Evolutionary conservation across 2,329 filamentous ascomycete genomes (phyloP).

Genomic region (Clarireedia paspali): DNA sequence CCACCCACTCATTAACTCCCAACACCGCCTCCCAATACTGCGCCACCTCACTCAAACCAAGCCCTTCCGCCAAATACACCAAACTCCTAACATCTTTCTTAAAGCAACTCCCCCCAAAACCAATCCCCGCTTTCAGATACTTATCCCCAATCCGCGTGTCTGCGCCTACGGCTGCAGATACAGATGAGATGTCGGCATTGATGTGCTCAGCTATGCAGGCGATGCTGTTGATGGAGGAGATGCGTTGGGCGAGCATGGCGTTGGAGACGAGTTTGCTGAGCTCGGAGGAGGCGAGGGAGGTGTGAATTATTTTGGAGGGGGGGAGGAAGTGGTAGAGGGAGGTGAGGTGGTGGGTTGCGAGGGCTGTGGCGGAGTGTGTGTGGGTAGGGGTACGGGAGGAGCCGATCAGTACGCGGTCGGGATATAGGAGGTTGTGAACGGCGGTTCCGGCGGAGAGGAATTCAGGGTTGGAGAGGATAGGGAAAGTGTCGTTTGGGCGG

Average conservation of each 20-base stretch:
- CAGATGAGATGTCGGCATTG: conserved; percentile 67
- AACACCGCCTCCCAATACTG: conserved; percentile 70
- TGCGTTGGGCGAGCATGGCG: conserved; percentile 71
- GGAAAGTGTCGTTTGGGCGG: conserved; percentile 58
- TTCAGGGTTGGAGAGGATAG: conserved; percentile 75
- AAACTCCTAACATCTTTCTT: conserved; percentile 72
- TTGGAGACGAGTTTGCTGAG: conserved; percentile 74
- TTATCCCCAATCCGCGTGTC: conserved; percentile 65
- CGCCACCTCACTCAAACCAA: conserved; percentile 63
- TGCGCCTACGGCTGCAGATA: conserved; percentile 58
- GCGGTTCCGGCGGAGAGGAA: conserved; percentile 75
- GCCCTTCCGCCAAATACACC: conserved; percentile 63
- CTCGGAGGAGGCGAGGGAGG: conserved; percentile 72
- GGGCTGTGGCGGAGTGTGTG: not conserved
- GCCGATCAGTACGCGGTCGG: conserved; percentile 70
- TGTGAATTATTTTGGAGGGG: conserved; percentile 57
- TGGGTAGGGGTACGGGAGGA: conserved; percentile 36
- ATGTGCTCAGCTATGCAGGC: conserved; percentile 73
- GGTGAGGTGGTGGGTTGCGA: conserved; percentile 55
- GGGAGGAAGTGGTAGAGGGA: conserved; percentile 69
- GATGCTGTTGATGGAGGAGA: conserved; percentile 74
- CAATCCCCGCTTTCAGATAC: conserved; percentile 67
- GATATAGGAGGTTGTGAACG: conserved; percentile 60
- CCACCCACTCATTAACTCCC: conserved; percentile 69
- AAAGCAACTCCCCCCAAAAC: conserved; percentile 77